Evolutionary conservation across 805 yeast genomes (phyloP), one percentile per base, ranked within the genome.

Genomic region (Wickerhamomyces sydowiorum): DNA sequence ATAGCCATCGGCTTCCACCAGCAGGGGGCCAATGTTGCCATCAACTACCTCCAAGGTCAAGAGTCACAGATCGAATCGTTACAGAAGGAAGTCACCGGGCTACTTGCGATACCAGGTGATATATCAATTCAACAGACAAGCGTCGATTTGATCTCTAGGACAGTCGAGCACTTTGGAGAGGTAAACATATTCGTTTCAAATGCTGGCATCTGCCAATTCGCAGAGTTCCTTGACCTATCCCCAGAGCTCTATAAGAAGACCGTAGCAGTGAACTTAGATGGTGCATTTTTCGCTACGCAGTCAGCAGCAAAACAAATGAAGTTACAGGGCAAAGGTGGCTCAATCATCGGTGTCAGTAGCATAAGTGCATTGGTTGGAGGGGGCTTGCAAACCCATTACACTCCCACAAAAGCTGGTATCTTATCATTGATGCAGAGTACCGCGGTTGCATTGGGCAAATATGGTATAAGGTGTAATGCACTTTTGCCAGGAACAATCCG

Each of bases 391-490:
- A 64, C 69, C 4, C 74, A 69, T 47, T 70, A 70, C 51, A 66
- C 72, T n/a, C 73, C 75, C 15, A 67, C 75, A 12, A 70, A 70
- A 43, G 73, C 73, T n/a, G 75, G 72, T 15, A 58, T 70, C 33
- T 50, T 67, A 37, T 65, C 70, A 17, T 52, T 70, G 46, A 69
- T 69, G 62, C 74, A 70, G 49, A 62, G 71, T 14, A 58, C 60
- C 25, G 75, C 75, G 2, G 63, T 66, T 43, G 70, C 72, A 2
- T 59, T 70, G 25, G 73, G 73, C 2, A 54, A 64, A 36, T 62
- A 65, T 44, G 70, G 71, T 7, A 70, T 70, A 34, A 56, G 73
- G 46, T 66, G 71, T 42, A 70, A 70, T 48, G 72, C 73, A 14
- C 45, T 70, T n/a, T 52, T 69, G 17, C 75, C 75, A 14, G 75